phyloP scores from a whole-genome alignment of 2,329 filamentous ascomycete genomes.

The Sclerotinia subarctica region DNA sequence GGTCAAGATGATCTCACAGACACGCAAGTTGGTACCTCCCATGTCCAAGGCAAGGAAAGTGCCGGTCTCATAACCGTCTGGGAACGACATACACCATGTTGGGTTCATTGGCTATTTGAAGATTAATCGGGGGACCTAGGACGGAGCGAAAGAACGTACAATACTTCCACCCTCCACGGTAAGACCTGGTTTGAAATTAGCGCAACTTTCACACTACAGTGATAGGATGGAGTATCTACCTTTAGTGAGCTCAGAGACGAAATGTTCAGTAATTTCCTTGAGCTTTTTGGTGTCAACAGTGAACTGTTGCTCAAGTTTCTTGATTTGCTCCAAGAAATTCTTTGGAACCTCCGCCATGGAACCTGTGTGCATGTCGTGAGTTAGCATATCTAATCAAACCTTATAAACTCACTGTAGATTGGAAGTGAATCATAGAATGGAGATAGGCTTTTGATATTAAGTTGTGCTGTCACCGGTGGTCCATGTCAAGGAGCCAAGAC shows the following conservation, averaged over 20 bases:
- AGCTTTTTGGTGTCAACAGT: conserved; percentile 74
- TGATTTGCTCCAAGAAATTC: conserved; percentile 76
- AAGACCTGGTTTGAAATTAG: conserved; percentile 56
- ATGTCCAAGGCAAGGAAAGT: conserved; percentile 90
- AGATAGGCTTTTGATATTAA: neutral
- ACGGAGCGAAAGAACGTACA: conserved; percentile 53
- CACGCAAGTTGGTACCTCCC: conserved; percentile 92
- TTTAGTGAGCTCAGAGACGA: conserved; percentile 82
- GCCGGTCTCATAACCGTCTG: conserved; percentile 81
- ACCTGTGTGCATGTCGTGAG: conserved; percentile 49
- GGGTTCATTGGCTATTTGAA: conserved; percentile 86
- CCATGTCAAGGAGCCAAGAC: neutral
- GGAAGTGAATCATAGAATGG: neutral
- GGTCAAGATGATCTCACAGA: conserved; percentile 87
- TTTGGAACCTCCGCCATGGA: conserved; percentile 90
- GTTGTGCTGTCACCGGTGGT: neutral
- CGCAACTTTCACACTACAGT: neutral
- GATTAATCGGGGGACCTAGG: conserved; percentile 22
- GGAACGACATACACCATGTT: conserved; percentile 91
- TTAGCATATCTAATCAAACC: conserved; percentile 24
- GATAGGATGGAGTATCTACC: conserved; percentile 48
- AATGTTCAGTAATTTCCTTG: conserved; percentile 87
- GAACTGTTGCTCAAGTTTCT: conserved; percentile 79
- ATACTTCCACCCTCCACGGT: conserved; percentile 88
- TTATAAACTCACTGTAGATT: conserved; percentile 7